Base-by-base conservation (phyloP, 2,329 filamentous ascomycete genomes). In the Zymoseptoria brevis region DNA sequence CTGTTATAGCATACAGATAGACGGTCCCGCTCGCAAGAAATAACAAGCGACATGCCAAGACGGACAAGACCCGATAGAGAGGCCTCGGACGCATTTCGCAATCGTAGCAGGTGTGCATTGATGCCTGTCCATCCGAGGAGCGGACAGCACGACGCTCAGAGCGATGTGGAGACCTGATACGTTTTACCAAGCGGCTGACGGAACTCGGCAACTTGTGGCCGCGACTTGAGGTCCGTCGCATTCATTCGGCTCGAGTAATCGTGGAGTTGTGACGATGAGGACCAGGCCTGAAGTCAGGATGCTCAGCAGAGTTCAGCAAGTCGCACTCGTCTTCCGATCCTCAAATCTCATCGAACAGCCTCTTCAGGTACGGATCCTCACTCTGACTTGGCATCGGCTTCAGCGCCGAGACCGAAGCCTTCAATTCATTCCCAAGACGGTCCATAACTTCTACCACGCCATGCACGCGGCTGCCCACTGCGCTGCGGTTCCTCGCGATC, bases 271-370 rank as follows among this genome's bases (percentile, higher is more conserved):
- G 8, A 29, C 26, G 8, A 8, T 29, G 26, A 29, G 8, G 26
- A 29, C 8, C 26, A 29, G 7, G 26, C 26, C 8, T 29, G 7
- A 8, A 8, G 1, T 2, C 6, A 29, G 26, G 26, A 29, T 29
- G 7, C 26, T 29, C 35, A 41, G 35, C 9, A 41, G 35, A 41
- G 35, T 41, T 16, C 11, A 41, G 35, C 11, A 41, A 41, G 35
- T 41, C 11, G 16, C 1, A 11, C 9, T 11, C 35, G 16, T 41
- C 35, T 41, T 16, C 3, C 9, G 16, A 13, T 16, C 51, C 13
- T 67, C 57, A 71, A 35, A 71, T 51, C 49, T 66, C 60, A 57
- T 70, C 67, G 56, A 72, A 72, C 50, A 72, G 58, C 50, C 66
- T 62, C 54, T 61, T 60, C 58, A 72, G 54, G 53, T 67, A 65